phyloP scores from a whole-genome alignment of 805 yeast species.

The Saccharomycodes ludwigii region DNA sequence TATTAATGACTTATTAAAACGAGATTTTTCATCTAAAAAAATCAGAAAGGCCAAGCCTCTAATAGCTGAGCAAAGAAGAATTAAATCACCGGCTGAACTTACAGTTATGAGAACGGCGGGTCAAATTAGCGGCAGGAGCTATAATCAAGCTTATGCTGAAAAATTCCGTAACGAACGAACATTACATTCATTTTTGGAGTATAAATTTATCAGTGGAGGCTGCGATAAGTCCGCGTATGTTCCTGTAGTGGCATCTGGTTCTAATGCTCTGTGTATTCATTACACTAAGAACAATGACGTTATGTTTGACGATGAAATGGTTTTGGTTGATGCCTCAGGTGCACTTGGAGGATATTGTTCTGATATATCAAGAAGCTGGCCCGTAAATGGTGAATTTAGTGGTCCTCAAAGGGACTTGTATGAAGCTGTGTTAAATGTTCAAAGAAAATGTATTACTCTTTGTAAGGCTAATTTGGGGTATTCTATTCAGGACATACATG shows the following conservation, averaged over 20 bases:
- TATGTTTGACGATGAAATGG: conserved; percentile 65
- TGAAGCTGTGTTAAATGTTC: conserved; percentile 76
- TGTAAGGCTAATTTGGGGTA: conserved; percentile 43
- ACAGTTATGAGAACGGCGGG: conserved; percentile 74
- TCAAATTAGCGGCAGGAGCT: conserved; percentile 69
- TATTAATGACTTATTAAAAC: conserved; percentile 17
- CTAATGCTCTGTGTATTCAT: conserved; percentile 82
- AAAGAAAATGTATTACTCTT: conserved; percentile 60
- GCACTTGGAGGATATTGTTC: conserved; percentile 87
- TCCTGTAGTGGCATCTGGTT: conserved; percentile 94
- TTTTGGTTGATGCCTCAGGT: conserved; percentile 92
- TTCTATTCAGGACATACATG: conserved; percentile 67
- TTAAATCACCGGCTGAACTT: conserved; percentile 70
- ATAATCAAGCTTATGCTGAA: conserved; percentile 66
- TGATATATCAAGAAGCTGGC: conserved; percentile 96
- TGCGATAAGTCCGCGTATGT: conserved; percentile 84
- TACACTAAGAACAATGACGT: conserved; percentile 86
- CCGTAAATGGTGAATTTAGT: conserved; percentile 62
- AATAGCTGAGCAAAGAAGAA: conserved; percentile 33
- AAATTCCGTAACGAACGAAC: conserved; percentile 63
- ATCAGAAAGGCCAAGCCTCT: conserved; percentile 17
- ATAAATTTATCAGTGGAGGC: conserved; percentile 73
- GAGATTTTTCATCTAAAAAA: conserved; percentile 21
- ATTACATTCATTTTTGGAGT: conserved; percentile 68
- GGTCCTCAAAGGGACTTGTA: conserved; percentile 77